These are phyloP conservation scores for Sordariomycetes sp. DNA, from an alignment of 2,329 filamentous ascomycete genomes.

Conservation along the genomic window DNA sequence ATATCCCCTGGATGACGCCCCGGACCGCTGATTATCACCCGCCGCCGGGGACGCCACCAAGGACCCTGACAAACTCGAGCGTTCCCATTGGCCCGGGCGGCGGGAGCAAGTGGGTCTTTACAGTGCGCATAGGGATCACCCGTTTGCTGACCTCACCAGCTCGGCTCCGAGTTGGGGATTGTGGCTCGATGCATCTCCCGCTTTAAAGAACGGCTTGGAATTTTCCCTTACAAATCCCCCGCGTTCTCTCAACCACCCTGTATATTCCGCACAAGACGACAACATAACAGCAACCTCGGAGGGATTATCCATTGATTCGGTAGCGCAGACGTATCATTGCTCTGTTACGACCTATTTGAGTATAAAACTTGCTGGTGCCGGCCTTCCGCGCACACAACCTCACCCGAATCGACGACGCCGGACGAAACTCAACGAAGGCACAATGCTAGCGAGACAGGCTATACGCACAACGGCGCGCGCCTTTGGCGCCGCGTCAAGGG, in stretches of 20 bases:
- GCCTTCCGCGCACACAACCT: neutral
- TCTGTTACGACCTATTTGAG: too few relatives aligned
- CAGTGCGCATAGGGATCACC: neutral
- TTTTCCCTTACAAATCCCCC: neutral
- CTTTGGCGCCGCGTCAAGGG: neutral
- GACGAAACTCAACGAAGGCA: neutral
- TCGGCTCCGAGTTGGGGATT: neutral
- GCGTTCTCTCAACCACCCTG: neutral
- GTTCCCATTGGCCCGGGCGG: neutral
- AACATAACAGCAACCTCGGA: neutral
- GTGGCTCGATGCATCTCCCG: neutral
- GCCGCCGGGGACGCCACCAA: neutral
- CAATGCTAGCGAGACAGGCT: conserved; percentile 2
- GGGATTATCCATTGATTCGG: too few relatives aligned
- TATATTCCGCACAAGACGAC: neutral
- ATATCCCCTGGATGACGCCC: too few relatives aligned
- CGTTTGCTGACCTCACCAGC: conserved; percentile 1
- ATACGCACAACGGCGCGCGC: neutral
- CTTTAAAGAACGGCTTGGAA: neutral
- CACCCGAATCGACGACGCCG: neutral
- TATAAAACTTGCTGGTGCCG: neutral
- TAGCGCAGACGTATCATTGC: too few relatives aligned
- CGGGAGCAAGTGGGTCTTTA: neutral
- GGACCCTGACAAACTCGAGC: neutral
- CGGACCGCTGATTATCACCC: too few relatives aligned